phyloP scores from a whole-genome alignment of 345 rosid genomes.

The sweet orange (Citrus sinensis) region DVS_A1.0 CM039164.1:22624501-22625000 shows the following conservation, averaged over 20 bases:
- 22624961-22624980: too few species aligned
- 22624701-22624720: conserved; percentile 57
- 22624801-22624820: not conserved
- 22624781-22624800: not conserved
- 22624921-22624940: not conserved
- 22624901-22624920: not conserved
- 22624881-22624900: conserved; percentile 77
- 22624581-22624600: not conserved
- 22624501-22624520: not conserved
- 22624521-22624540: not conserved
- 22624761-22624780: not conserved
- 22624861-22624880: conserved; percentile 74
- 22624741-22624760: not conserved
- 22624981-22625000: too few species aligned
- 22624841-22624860: conserved; percentile 39
- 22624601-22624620: conserved; percentile 56
- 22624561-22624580: not conserved
- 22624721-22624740: not conserved
- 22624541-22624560: not conserved
- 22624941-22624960: too few species aligned
- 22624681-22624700: conserved; percentile 50
- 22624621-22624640: conserved; percentile 76
- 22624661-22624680: conserved; percentile 85
- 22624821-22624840: not conserved
- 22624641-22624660: conserved; percentile 83